A percentile compares a stretch with the other conserved stretches of the same genome.
These are phyloP conservation scores for Tolypocladium pustulatum DNA, from an alignment of 2,329 filamentous ascomycete genomes.

Conservation along the genomic window DNA sequence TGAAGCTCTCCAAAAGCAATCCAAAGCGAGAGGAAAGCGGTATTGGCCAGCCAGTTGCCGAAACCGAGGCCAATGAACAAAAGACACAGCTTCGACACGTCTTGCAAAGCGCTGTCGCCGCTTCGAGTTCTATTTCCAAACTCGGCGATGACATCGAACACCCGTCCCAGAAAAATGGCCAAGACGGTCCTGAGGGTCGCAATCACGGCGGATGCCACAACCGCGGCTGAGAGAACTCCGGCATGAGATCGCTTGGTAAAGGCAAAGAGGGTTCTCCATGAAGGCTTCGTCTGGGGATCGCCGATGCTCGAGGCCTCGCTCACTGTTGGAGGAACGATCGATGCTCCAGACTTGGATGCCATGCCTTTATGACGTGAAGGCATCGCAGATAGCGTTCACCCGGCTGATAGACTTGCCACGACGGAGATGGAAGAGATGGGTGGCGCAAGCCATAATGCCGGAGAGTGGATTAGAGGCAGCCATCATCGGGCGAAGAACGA, in stretches of 20 bases:
- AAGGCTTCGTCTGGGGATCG: conserved; percentile 7
- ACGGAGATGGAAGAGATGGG: background rate
- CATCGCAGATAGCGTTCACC: background rate
- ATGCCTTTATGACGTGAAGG: background rate
- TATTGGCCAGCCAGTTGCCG: conserved; percentile 57
- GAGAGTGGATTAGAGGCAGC: background rate
- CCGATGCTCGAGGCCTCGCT: background rate
- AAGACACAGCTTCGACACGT: conserved; percentile 49
- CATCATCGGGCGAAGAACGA: background rate
- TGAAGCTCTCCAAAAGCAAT: conserved; percentile 73
- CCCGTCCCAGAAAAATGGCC: conserved; percentile 60
- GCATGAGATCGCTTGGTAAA: conserved; percentile 59
- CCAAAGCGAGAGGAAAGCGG: conserved; percentile 59
- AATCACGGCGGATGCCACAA: conserved; percentile 44
- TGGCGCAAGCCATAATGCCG: background rate
- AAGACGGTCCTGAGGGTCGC: conserved; percentile 55
- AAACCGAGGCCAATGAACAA: conserved; percentile 53
- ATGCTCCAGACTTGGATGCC: background rate
- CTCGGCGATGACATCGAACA: conserved; percentile 62
- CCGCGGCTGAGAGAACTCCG: conserved; percentile 39
- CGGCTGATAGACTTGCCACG: background rate
- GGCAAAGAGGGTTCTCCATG: conserved; percentile 48
- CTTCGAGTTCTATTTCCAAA: conserved; percentile 48
- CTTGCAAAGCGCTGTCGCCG: conserved; percentile 38
- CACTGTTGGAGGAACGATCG: background rate